These are phyloP conservation scores for Lipomyces orientalis DNA, from an alignment of 805 yeast species.

Conservation along the genomic window DNA sequence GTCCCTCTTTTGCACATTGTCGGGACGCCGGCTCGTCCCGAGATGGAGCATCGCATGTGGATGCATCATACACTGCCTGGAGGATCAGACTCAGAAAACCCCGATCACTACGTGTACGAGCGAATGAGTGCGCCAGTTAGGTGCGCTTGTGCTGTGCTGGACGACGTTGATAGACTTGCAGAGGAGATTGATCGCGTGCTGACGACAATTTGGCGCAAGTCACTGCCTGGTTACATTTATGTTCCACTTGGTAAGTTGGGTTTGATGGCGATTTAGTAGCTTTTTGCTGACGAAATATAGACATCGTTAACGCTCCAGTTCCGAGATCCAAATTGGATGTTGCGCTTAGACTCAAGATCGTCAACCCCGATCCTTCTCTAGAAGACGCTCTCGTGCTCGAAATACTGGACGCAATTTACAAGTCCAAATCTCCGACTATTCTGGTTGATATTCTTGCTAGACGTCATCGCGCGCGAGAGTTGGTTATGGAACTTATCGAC, in stretches of 20 bases:
- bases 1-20: conserved; percentile 84
- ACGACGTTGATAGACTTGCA: conserved; percentile 55
- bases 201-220: conserved; percentile 56
- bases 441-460: conserved; percentile 74
- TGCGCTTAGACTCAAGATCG: conserved; percentile 45
- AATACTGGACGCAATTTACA: conserved; percentile 59
- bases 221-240: conserved; percentile 82
- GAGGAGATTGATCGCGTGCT: conserved; percentile 73
- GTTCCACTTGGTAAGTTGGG: conserved; percentile 71
- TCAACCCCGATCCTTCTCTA: conserved; percentile 38
- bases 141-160: conserved; percentile 60
- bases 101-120: conserved; percentile 72
- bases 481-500: conserved; percentile 57
- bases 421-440: conserved; percentile 64
- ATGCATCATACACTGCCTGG: conserved; percentile 51
- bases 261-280: background rate
- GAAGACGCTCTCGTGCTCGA: conserved; percentile 50
- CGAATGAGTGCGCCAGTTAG: conserved; percentile 63
- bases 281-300: conserved; percentile 10
- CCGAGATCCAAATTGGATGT: conserved; percentile 47
- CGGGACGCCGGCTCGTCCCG: conserved; percentile 64
- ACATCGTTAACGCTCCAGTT: conserved; percentile 34
- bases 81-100: conserved; percentile 47
- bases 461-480: conserved; percentile 58
- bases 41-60: conserved; percentile 46